These are phyloP conservation scores for Spergularia azorica DNA, from an alignment of 179 eudicot genomes.

Conservation along the genomic window DNA sequence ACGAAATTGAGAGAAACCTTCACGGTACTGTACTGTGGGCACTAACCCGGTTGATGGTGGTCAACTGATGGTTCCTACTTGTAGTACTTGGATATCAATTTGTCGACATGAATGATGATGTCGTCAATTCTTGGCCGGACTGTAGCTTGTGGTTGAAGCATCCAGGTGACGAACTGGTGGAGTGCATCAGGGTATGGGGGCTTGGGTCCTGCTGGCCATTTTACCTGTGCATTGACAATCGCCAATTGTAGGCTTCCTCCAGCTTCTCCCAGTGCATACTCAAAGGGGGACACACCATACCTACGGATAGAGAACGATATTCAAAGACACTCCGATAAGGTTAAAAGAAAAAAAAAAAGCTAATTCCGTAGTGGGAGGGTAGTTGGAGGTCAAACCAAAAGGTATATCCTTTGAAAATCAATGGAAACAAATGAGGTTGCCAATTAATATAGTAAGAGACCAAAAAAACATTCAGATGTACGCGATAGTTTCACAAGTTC, in stretches of 20 bases:
- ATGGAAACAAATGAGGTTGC: neutral
- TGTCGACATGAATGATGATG: slow-evolving; percentile 87
- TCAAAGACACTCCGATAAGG: neutral
- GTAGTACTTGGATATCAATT: slow-evolving; percentile 74
- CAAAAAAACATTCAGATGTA: neutral
- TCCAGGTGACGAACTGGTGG: slow-evolving; percentile 96
- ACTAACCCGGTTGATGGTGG: slow-evolving; percentile 1
- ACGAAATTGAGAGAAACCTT: slow-evolving; percentile 15
- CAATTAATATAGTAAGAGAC: no score
- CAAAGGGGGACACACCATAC: slow-evolving; percentile 96
- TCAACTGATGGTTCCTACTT: slow-evolving; percentile 21
- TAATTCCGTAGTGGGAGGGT: neutral
- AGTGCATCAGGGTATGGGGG: slow-evolving; percentile 91
- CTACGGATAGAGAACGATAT: slow-evolving; percentile 34
- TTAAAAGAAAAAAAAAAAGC: no score
- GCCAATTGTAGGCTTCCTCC: slow-evolving; percentile 98
- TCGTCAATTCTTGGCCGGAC: slow-evolving; percentile 92
- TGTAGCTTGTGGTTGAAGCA: slow-evolving; percentile 96
- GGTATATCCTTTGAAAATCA: neutral
- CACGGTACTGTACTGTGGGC: slow-evolving; percentile 20
- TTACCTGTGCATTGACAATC: slow-evolving; percentile 83
- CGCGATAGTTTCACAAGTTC: neutral
- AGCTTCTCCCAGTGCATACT: slow-evolving; percentile 90
- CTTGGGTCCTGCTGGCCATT: slow-evolving; percentile 89
- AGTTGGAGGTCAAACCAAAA: neutral